A percentile compares a stretch with the other conserved stretches of the same genome.
These are phyloP conservation scores for Plenodomus tracheiphilus DNA, from an alignment of 2,329 filamentous ascomycete species.

Conservation along the genomic window DNA sequence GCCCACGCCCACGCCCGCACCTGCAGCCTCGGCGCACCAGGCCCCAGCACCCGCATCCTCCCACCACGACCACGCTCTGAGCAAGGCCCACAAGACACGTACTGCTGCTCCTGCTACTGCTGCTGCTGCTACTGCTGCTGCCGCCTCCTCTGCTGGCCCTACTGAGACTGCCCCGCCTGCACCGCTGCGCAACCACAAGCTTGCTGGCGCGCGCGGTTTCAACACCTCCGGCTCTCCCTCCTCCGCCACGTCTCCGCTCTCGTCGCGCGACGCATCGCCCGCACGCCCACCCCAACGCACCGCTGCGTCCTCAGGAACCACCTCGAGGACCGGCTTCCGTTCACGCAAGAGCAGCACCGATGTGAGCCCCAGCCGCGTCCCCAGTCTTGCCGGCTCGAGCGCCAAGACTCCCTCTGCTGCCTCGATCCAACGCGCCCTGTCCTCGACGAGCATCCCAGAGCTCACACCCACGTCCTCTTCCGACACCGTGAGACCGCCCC, in stretches of 20 bases:
- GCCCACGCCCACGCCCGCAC: conserved; percentile 4
- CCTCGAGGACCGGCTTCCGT: conserved; percentile 33
- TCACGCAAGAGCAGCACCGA: conserved; percentile 53
- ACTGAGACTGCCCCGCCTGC: conserved; percentile 16
- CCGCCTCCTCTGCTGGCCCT: conserved; percentile 2
- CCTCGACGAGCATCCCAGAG: conserved; percentile 68
- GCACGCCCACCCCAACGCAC: conserved; percentile 40
- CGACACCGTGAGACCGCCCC: conserved; percentile 66
- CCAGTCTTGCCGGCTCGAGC: conserved; percentile 38
- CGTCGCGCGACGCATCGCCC: conserved; percentile 54
- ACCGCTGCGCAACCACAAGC: conserved; percentile 29
- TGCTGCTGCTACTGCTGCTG: conserved; percentile 7
- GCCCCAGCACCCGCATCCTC: conserved; percentile 14
- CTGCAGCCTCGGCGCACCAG: conserved; percentile 8
- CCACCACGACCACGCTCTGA: conserved; percentile 12
- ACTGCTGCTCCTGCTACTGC: conserved; percentile 6
- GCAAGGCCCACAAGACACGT: conserved; percentile 10
- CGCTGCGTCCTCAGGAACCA: conserved; percentile 19
- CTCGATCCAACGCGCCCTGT: conserved; percentile 68
- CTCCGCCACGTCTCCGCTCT: conserved; percentile 47
- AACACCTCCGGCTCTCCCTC: conserved; percentile 44
- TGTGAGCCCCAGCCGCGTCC: conserved; percentile 46
- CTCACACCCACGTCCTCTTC: conserved; percentile 61
- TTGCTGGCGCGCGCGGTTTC: conserved; percentile 32
- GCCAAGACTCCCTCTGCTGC: conserved; percentile 62